phyloP scores from a whole-genome alignment of 768 basidiomycete genomes.

The Pisolithus sp. region DNA sequence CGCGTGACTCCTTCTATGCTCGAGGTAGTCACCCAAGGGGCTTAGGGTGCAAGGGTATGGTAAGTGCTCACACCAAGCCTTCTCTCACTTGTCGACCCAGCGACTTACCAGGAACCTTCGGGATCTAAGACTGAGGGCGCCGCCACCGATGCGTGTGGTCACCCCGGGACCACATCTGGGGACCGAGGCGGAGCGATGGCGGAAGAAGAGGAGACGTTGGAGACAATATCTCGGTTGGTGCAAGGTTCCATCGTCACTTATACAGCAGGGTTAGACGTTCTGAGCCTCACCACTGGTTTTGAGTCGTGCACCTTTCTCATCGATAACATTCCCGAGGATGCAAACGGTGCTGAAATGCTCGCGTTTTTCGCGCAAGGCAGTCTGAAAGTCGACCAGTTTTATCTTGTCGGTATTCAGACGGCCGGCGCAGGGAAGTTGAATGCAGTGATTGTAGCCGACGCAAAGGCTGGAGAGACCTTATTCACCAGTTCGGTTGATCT shows the following conservation, averaged over 20 bases:
- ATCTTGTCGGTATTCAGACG: constrained; percentile 28
- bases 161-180: background rate
- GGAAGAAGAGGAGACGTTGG: background rate
- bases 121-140: too few relatives aligned
- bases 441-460: constrained; percentile 37
- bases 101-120: background rate
- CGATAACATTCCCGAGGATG: constrained; percentile 38
- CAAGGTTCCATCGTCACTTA: constrained; percentile 46
- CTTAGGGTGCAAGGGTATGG: background rate
- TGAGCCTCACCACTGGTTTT: constrained; percentile 42
- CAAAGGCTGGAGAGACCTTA: constrained; percentile 35
- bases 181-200: background rate
- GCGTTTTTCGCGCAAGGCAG: constrained; percentile 40
- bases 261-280: constrained; percentile 43
- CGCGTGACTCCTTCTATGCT: background rate
- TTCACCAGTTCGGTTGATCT: constrained; percentile 41
- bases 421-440: constrained; percentile 27
- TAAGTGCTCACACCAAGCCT: background rate
- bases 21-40: background rate
- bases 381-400: constrained; percentile 27
- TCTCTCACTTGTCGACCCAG: background rate
- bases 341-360: constrained; percentile 33
- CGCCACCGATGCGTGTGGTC: background rate
- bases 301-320: constrained; percentile 45
- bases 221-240: constrained; percentile 24